Conservation (phyloP, 192 early-diverging fungal species). For the Spizellomyces punctatus region DNA sequence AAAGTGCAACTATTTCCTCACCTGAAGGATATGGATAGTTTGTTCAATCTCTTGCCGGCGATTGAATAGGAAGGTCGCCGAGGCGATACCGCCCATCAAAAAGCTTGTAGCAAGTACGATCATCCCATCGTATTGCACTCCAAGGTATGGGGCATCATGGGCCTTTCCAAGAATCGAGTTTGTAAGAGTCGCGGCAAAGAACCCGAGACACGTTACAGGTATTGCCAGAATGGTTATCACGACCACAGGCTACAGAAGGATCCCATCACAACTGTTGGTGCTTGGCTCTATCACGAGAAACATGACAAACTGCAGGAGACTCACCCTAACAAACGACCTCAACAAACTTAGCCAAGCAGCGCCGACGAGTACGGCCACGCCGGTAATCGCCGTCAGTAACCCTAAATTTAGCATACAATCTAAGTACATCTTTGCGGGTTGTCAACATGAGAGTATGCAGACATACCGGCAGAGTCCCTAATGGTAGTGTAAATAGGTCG, state of each 20-base stretch:
- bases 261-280: neutral
- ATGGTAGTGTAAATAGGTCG: slow-evolving; percentile 19
- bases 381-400: slow-evolving; percentile 1
- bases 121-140: slow-evolving; percentile 42
- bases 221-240: slow-evolving; percentile 34
- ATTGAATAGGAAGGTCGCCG: slow-evolving; percentile 21
- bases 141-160: slow-evolving; percentile 38
- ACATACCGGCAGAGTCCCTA: neutral
- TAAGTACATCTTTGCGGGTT: no score
- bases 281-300: neutral
- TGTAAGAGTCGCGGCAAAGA: slow-evolving; percentile 34
- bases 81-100: slow-evolving; percentile 35
- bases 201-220: slow-evolving; percentile 29
- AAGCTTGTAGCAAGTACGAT: slow-evolving; percentile 25
- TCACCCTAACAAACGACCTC: slow-evolving; percentile 20
- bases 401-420: neutral
- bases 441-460: no score
- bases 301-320: neutral
- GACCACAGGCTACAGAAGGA: slow-evolving; percentile 31
- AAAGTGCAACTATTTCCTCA: neutral
- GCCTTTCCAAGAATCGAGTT: slow-evolving; percentile 39
- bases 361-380: slow-evolving; percentile 10
- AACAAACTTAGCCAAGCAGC: slow-evolving; percentile 16
- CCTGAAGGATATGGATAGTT: slow-evolving; percentile 41
- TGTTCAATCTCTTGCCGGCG: slow-evolving; percentile 39